Evolutionary conservation across 1,284 basidiomycete species (phyloP), one percentile per base, ranked within the genome.

Genomic region (Trichosporon faecale): DNA sequence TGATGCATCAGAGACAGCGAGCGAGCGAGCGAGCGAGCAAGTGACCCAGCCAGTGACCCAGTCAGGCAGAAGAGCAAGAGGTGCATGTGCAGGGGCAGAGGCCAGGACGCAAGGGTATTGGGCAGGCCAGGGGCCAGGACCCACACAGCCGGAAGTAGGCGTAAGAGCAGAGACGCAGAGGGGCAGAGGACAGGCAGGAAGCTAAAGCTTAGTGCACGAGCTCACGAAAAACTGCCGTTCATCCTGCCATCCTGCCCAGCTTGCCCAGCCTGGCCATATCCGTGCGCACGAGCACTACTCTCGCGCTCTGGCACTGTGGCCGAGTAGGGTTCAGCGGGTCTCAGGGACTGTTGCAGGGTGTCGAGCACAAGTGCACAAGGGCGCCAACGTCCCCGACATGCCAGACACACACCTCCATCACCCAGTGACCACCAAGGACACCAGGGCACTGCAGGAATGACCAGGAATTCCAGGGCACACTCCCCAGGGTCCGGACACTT

Each of bases 11-110:
- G 23, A 33, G 4, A 27, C 23, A 1, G 21, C 27, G 16, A 61
- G 57, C 57, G 29, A 33, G 25, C 57, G 57, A 61, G 57, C 57
- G 52, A 57, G 52, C 21, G 52, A 57, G 52, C n/a, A n/a, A n/a
- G n/a, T n/a, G n/a, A n/a, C n/a, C n/a, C n/a, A n/a, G n/a, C n/a
- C n/a, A n/a, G n/a, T n/a, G n/a, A n/a, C n/a, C n/a, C n/a, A n/a
- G n/a, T n/a, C 40, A 11, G 16, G 11, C 40, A 18, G 40, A 44
- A 7, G 40, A 44, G 3, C 40, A 33, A 9, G 33, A 9, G 33
- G 33, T 33, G n/a, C n/a, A 33, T 4, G 33, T 33, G 33, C 33
- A 33, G 37, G 37, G 37, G 46, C 46, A n/a, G 46, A 49, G 37
- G 12, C 16, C 12, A 49, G 46, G 46, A n/a, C 46, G 46, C 46